Conservation (phyloP, 2,329 filamentous ascomycete genomes). For the Aspergillus latus region DNA sequence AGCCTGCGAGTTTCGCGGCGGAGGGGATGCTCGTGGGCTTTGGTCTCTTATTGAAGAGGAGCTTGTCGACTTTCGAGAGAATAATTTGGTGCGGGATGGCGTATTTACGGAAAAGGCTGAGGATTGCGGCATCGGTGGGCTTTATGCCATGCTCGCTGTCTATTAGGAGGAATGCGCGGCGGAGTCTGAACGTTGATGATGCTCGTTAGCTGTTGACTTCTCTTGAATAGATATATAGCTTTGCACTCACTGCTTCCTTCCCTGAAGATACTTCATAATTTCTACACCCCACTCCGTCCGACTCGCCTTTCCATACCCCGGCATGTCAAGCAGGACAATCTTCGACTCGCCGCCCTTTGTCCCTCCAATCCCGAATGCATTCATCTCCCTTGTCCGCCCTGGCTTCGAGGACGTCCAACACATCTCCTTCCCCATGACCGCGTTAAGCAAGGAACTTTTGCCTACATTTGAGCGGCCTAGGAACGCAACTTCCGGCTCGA, state of each 20-base stretch:
- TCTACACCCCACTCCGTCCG: conserved; percentile 63
- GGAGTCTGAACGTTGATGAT: conserved; percentile 41
- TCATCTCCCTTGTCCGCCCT: conserved; percentile 65
- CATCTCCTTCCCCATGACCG: conserved; percentile 54
- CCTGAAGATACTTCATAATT: conserved; percentile 66
- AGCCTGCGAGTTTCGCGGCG: conserved; percentile 27
- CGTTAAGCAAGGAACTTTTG: conserved; percentile 67
- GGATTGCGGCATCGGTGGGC: conserved; percentile 56
- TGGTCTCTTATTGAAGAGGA: conserved; percentile 43
- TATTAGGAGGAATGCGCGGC: conserved; percentile 64
- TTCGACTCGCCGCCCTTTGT: conserved; percentile 45
- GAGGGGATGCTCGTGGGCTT: conserved; percentile 34
- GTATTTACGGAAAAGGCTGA: conserved; percentile 56
- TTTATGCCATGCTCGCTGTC: conserved; percentile 66
- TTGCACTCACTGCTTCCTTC: conserved; percentile 56
- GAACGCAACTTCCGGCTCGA: conserved; percentile 63
- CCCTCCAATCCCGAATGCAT: conserved; percentile 63
- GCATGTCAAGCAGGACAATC: conserved; percentile 67
- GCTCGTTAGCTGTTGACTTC: background rate
- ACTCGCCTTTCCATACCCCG: conserved; percentile 67
- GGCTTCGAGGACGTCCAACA: conserved; percentile 60
- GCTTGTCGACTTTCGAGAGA: conserved; percentile 64
- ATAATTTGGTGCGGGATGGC: conserved; percentile 65
- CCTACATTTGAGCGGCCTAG: conserved; percentile 70
- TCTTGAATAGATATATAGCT: background rate